Conservation (phyloP, 805 yeast genomes). For the Komagataella populi region DNA sequence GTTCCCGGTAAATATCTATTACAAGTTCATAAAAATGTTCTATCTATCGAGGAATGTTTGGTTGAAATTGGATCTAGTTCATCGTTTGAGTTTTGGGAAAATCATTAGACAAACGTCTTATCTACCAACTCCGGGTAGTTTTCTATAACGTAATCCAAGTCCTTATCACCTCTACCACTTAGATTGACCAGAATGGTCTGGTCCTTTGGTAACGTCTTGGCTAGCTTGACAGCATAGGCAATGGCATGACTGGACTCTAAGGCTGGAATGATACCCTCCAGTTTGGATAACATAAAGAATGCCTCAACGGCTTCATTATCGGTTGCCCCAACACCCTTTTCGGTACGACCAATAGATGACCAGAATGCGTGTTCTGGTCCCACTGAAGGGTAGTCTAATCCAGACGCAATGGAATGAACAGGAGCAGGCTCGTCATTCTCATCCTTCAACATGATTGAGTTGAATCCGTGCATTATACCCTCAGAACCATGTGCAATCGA, state of each 20-base stretch:
- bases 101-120: conserved; percentile 1
- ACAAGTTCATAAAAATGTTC: neutral
- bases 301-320: conserved; percentile 5
- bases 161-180: conserved; percentile 4
- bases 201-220: neutral
- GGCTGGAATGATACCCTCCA: conserved; percentile 5
- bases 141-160: conserved; percentile 4
- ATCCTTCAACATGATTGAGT: conserved; percentile 2
- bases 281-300: conserved; percentile 4
- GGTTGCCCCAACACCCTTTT: conserved; percentile 4
- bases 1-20: neutral
- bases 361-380: conserved; percentile 6
- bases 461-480: conserved; percentile 5
- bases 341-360: conserved; percentile 4
- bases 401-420: conserved; percentile 6
- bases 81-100: neutral
- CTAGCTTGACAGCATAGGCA: conserved; percentile 1
- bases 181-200: conserved; percentile 3
- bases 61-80: neutral
- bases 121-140: conserved; percentile 4
- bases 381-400: conserved; percentile 5
- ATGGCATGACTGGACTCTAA: conserved; percentile 2
- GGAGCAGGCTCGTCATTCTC: conserved; percentile 4
- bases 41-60: neutral
- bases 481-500: conserved; percentile 2